These are phyloP conservation scores for Monilinia aucupariae DNA, from an alignment of 2,329 filamentous ascomycete species.

Conservation along the genomic window DNA sequence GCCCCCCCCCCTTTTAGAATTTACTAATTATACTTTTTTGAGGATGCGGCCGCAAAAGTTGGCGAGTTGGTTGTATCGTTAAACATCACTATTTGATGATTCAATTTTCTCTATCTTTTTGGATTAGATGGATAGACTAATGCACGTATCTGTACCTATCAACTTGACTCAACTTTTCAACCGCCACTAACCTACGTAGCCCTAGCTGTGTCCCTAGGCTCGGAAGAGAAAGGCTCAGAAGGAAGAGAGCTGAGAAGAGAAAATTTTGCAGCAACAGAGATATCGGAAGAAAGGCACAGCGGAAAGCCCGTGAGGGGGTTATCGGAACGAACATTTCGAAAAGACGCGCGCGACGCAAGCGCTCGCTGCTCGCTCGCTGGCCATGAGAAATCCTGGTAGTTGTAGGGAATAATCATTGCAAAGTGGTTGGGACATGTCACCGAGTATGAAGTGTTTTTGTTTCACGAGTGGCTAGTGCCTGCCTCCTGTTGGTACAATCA, in stretches of 20 bases:
- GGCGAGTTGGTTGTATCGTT: too few species aligned
- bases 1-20: too few species aligned
- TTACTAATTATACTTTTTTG: too few species aligned
- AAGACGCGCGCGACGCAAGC: not conserved
- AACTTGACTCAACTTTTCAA: constrained; percentile 1
- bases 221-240: too few species aligned
- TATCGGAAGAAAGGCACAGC: not conserved
- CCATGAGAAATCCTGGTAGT: not conserved
- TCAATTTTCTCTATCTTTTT: too few species aligned
- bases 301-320: too few species aligned
- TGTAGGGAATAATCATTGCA: not conserved
- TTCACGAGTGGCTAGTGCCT: not conserved
- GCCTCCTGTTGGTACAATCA: not conserved
- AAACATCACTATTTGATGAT: too few species aligned
- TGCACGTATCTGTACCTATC: not conserved
- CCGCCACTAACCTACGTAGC: not conserved
- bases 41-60: too few species aligned
- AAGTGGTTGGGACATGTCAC: not conserved
- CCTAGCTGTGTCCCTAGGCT: too few species aligned
- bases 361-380: not conserved
- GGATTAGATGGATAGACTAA: too few species aligned
- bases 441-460: constrained; percentile 7
- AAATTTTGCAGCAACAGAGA: not conserved
- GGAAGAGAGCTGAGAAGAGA: too few species aligned
- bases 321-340: too few species aligned